A percentile compares a stretch with the other conserved stretches of the same genome.
Evolutionary conservation across 148 eudicot genomes (phyloP).

Genomic region (Rheum nobile): DNA sequence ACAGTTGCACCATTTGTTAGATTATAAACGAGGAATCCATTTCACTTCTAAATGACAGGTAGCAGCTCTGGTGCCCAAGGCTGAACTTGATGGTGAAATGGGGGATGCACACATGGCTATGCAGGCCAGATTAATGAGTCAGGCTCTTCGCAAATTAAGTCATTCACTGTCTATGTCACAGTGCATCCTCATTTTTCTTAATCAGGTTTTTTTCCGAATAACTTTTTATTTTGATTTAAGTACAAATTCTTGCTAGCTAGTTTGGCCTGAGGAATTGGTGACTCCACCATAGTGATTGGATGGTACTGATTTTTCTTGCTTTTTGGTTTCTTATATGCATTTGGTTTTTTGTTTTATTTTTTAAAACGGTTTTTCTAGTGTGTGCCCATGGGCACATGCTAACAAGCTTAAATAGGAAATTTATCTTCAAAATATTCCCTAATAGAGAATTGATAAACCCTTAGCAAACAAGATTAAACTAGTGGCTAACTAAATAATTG

Average conservation of each 20-base stretch:
- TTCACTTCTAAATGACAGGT: conserved; percentile 37
- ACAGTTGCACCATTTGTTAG: not conserved
- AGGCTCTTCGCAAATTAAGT: conserved; percentile 94
- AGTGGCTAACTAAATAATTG: too few species aligned
- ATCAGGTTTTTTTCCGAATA: conserved; percentile 40
- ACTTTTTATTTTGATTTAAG: not conserved
- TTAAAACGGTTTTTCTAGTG: too few species aligned
- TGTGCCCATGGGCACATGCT: too few species aligned
- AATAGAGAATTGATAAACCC: too few species aligned
- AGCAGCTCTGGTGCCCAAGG: conserved; percentile 96
- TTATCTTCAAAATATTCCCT: too few species aligned
- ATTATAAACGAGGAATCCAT: not conserved
- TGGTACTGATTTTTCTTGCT: not conserved
- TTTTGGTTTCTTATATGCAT: not conserved
- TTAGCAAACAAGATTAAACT: too few species aligned
- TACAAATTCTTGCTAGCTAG: not conserved
- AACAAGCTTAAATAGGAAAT: too few species aligned
- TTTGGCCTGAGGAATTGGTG: not conserved
- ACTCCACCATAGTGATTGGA: not conserved
- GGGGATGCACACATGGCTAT: conserved; percentile 99
- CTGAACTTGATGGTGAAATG: conserved; percentile 99
- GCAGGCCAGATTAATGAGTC: conserved; percentile 99
- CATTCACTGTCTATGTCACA: conserved; percentile 90
- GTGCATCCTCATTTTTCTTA: conserved; percentile 68
- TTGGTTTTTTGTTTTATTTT: not conserved